Percentiles rank a stretch among this genome's conserved stretches.
Evolutionary conservation across 495 filamentous ascomycete genomes (phyloP).

Genomic region (Usnea hakonensis): DNA sequence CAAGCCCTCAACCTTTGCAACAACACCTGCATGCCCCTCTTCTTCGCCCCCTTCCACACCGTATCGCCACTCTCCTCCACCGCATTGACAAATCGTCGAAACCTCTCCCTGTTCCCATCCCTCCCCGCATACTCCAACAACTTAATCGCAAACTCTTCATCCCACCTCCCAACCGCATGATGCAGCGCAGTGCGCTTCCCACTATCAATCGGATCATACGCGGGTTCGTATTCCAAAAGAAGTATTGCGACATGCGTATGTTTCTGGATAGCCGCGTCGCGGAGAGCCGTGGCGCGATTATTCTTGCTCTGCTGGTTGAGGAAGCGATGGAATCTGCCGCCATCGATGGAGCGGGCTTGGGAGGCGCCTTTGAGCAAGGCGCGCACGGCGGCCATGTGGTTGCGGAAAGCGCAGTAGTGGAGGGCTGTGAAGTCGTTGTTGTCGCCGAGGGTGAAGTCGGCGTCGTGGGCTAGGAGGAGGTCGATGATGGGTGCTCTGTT

Average conservation of each 20-base stretch:
- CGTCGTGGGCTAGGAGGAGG: slow-evolving; percentile 1
- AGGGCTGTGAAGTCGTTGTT: slow-evolving; percentile 9
- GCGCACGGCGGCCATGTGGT: background rate
- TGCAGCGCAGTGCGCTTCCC: slow-evolving; percentile 1
- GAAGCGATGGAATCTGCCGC: slow-evolving; percentile 9
- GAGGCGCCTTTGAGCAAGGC: background rate
- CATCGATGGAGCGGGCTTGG: background rate
- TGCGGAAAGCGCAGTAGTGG: slow-evolving; percentile 9
- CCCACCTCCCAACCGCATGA: background rate
- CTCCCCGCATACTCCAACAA: background rate
- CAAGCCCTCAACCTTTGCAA: background rate
- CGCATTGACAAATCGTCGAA: background rate
- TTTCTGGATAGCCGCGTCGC: background rate
- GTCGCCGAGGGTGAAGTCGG: background rate
- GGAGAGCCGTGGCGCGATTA: slow-evolving; percentile 8
- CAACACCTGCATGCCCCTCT: background rate
- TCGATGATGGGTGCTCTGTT: background rate
- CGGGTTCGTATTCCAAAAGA: background rate
- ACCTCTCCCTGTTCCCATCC: background rate
- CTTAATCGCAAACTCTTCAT: background rate
- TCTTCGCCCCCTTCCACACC: background rate
- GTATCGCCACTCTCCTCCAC: background rate
- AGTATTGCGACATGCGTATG: background rate
- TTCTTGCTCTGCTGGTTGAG: slow-evolving; percentile 7
- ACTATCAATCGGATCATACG: background rate